Evolutionary conservation across 495 filamentous ascomycete genomes (phyloP).

Genomic region (Hypoxylon rickii): DNA sequence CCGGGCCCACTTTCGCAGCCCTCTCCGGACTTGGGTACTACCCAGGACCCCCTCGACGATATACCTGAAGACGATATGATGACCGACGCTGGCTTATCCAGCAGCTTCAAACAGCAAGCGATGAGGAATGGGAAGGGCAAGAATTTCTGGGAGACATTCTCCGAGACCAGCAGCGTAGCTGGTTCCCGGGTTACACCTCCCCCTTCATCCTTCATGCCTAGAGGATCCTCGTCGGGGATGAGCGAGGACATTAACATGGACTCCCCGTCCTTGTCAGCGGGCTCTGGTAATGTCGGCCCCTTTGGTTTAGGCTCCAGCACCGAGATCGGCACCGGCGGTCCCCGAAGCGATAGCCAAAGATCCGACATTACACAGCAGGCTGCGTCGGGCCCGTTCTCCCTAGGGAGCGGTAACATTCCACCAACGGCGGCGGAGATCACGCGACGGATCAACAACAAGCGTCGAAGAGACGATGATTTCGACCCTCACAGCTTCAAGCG

Average conservation of each 20-base stretch:
- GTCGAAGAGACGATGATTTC: conserved; percentile 87
- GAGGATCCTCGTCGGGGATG: conserved; percentile 62
- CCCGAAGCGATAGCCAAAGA: conserved; percentile 30
- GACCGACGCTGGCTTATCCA: conserved; percentile 59
- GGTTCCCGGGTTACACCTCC: conserved; percentile 67
- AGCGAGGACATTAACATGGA: conserved; percentile 82
- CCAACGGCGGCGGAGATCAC: conserved; percentile 69
- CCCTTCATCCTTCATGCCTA: conserved; percentile 57
- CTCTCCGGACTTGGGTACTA: conserved; percentile 49
- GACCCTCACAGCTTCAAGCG: conserved; percentile 90
- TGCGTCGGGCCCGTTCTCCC: conserved; percentile 43
- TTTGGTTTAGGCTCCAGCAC: conserved; percentile 23
- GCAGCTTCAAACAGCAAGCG: conserved; percentile 73
- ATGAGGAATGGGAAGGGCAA: conserved; percentile 70
- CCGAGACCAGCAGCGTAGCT: conserved; percentile 54
- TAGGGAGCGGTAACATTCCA: conserved; percentile 33
- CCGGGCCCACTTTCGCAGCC: conserved; percentile 41
- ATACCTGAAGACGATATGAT: conserved; percentile 66
- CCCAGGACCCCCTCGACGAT: conserved; percentile 57
- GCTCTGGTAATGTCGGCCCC: conserved; percentile 36
- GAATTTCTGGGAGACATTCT: conserved; percentile 81
- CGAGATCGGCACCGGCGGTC: conserved; percentile 8
- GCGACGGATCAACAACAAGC: conserved; percentile 70
- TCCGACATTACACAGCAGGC: conserved; percentile 52
- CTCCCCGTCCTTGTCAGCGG: conserved; percentile 63